phyloP scores from a whole-genome alignment of 2,329 filamentous ascomycete genomes.

The Ambrosiella xylebori region DNA sequence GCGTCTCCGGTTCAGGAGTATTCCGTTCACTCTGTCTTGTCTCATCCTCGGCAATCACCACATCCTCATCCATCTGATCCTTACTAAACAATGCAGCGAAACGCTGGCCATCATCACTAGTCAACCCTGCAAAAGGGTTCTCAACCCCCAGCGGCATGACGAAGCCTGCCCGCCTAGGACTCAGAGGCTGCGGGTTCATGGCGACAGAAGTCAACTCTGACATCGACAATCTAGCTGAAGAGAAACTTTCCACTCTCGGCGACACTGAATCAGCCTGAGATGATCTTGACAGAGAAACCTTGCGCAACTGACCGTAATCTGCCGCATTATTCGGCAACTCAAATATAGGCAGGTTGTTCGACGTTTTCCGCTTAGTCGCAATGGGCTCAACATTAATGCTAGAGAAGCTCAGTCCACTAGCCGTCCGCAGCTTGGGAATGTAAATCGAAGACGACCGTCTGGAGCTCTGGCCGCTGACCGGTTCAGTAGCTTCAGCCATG shows the following conservation, averaged over 20 bases:
- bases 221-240: slow-evolving; percentile 1
- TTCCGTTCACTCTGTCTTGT: slow-evolving; percentile 36
- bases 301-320: slow-evolving; percentile 1
- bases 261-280: slow-evolving; percentile 2
- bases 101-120: slow-evolving; percentile 18
- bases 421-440: neutral
- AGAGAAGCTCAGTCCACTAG: slow-evolving; percentile 1
- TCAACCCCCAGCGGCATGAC: slow-evolving; percentile 34
- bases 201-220: slow-evolving; percentile 7
- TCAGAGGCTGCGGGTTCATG: slow-evolving; percentile 17
- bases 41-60: slow-evolving; percentile 46
- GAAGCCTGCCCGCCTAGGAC: slow-evolving; percentile 37
- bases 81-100: slow-evolving; percentile 24
- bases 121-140: slow-evolving; percentile 17
- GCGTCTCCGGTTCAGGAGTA: slow-evolving; percentile 26
- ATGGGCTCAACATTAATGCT: slow-evolving; percentile 4
- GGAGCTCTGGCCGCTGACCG: neutral
- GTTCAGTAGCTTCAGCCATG: slow-evolving; percentile 2
- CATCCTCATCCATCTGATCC: slow-evolving; percentile 13
- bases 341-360: neutral
- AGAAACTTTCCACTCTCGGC: slow-evolving; percentile 3
- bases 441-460: neutral
- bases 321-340: slow-evolving; percentile 1
- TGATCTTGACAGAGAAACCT: neutral
- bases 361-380: neutral